Evolutionary conservation across 1,284 basidiomycete species (phyloP).

Genomic region (Ustilago tritici): DNA sequence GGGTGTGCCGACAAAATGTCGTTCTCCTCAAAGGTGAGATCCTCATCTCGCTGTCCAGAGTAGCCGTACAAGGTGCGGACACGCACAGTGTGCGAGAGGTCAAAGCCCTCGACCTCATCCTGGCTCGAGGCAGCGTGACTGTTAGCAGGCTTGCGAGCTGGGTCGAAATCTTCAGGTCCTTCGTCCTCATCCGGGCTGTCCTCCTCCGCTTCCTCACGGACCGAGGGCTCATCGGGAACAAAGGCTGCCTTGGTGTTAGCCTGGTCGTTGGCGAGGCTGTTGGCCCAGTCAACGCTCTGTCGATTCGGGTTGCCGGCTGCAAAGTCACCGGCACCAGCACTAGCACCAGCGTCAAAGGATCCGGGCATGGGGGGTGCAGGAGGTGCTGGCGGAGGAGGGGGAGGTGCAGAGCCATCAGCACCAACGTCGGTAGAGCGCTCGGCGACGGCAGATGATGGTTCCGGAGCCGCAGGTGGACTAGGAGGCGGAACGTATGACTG

Average conservation of each 20-base stretch:
- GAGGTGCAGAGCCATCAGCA: conserved; percentile 23
- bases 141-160: conserved; percentile 20
- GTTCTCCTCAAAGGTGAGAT: conserved; percentile 87
- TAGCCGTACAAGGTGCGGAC: conserved; percentile 78
- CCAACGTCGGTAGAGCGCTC: conserved; percentile 22
- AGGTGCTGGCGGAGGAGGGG: conserved; percentile 69
- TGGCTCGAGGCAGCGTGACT: conserved; percentile 20
- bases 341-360: conserved; percentile 57
- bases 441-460: conserved; percentile 49
- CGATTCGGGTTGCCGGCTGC: conserved; percentile 73
- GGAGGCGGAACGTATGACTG: conserved; percentile 68
- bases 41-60: conserved; percentile 84
- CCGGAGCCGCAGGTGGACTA: conserved; percentile 47
- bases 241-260: conserved; percentile 68
- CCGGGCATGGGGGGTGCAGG: conserved; percentile 55
- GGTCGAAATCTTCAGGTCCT: conserved; percentile 44
- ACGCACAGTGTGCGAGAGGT: conserved; percentile 75
- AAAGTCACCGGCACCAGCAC: conserved; percentile 65
- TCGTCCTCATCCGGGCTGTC: conserved; percentile 69
- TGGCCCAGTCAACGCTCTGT: conserved; percentile 92
- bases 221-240: conserved; percentile 74
- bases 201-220: conserved; percentile 75
- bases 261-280: conserved; percentile 83
- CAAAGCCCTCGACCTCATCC: conserved; percentile 78
- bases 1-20: conserved; percentile 74